Conservation (phyloP, 2,329 filamentous ascomycete species). For the Fusarium sp. region DNA sequence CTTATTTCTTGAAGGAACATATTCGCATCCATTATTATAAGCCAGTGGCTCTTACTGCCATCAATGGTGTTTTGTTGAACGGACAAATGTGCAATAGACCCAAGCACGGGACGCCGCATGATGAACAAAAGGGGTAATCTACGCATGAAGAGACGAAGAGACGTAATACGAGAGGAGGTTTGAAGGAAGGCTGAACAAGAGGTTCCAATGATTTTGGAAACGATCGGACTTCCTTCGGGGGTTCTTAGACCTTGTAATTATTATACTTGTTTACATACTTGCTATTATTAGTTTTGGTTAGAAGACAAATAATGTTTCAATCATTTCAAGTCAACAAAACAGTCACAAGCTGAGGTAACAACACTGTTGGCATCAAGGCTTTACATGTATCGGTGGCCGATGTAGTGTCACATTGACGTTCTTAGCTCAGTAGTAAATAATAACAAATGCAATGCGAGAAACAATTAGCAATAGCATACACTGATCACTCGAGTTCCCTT, state of each 20-base stretch:
- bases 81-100: not conserved
- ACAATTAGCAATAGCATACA: conserved; percentile 54
- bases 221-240: not conserved
- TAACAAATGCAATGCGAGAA: conserved; percentile 21
- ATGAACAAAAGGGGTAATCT: conserved; percentile 5
- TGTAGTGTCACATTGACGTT: not conserved
- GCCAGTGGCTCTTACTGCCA: not conserved
- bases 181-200: not conserved
- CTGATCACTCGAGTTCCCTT: conserved; percentile 56
- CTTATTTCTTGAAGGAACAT: not conserved
- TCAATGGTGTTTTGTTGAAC: not conserved
- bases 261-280: conserved; percentile 15
- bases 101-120: not conserved
- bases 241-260: conserved; percentile 22
- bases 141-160: conserved; percentile 27
- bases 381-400: too few species aligned
- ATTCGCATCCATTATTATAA: conserved; percentile 11
- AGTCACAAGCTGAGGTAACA: not conserved
- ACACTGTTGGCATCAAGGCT: not conserved
- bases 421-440: not conserved
- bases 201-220: not conserved
- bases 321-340: not conserved
- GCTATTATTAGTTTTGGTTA: not conserved
- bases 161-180: conserved; percentile 16
- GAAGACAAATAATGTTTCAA: not conserved